Evolutionary conservation across 2,329 filamentous ascomycete species (phyloP).

Genomic region (Rachicladosporium sp.): DNA sequence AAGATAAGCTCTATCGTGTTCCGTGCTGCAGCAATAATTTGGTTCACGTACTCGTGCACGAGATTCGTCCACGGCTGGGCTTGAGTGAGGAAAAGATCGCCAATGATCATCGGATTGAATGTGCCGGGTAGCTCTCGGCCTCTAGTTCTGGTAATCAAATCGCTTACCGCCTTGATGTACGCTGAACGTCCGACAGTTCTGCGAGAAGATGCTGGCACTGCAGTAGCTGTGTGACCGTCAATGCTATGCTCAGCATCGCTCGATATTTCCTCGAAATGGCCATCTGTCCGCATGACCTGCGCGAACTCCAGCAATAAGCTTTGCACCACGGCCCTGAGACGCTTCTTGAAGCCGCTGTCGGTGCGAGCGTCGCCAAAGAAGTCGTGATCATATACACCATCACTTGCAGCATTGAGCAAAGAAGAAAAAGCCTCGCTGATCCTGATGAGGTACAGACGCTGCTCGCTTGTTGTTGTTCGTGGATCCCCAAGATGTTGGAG

Average conservation of each 20-base stretch:
- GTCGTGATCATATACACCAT: conserved; percentile 39
- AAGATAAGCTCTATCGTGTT: too few species aligned
- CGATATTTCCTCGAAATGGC: conserved; percentile 28
- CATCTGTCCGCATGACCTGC: conserved; percentile 26
- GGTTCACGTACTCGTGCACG: too few species aligned
- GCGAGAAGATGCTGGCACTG: too few species aligned
- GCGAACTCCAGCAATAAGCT: conserved; percentile 36
- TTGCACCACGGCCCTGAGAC: conserved; percentile 43
- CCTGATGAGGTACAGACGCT: conserved; percentile 36
- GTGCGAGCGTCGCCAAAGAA: conserved; percentile 38
- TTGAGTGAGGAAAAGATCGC: conserved; percentile 39
- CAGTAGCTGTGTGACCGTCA: conserved; percentile 5
- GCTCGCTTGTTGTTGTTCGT: conserved; percentile 34
- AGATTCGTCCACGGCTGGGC: too few species aligned
- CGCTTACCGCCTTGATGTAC: conserved; percentile 2
- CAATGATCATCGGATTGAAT: conserved; percentile 48
- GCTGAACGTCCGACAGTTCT: not conserved
- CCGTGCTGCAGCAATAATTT: too few species aligned
- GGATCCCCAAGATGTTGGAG: conserved; percentile 39
- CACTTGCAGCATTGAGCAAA: conserved; percentile 33
- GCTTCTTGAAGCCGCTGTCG: conserved; percentile 22
- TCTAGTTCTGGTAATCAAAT: not conserved
- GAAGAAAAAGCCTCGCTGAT: conserved; percentile 34
- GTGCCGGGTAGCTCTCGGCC: conserved; percentile 48
- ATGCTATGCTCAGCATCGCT: not conserved